Base-by-base conservation (phyloP, 2,329 filamentous ascomycete species). In the Escovopsis sp. region DNA sequence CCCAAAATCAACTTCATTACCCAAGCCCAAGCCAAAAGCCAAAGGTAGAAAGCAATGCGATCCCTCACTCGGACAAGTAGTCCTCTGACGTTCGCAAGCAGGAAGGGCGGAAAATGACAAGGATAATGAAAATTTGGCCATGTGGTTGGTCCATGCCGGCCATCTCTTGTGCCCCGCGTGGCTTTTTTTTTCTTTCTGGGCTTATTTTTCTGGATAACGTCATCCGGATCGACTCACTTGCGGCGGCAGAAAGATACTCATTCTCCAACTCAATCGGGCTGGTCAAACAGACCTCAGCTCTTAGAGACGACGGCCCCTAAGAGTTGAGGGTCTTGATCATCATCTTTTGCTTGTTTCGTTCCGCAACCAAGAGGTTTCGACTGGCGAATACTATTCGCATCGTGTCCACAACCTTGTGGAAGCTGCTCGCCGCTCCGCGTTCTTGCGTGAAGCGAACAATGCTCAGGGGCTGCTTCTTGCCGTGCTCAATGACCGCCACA, bases 391-490 rank as follows among this genome's bases (percentile, higher is more conserved):
- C 73, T 18, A 73, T 68, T 49, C 80, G 73, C 52, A 95, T 69
- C 3, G 82, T 82, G 45, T 87, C 82, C 26, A 93, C 75, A 9
- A 94, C 83, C 55, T 77, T 80, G 57, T 85, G 75, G 64, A 96
- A 94, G 51, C 83, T 91, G 53, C 82, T 91, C 33, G 85, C 87
- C 2, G 89, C 88, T n/a, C 89, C 91, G 45, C 80, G 80, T 56
- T 91, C 86, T 56, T 95, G 88, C 1, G 84, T 89, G 59, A 95
- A 85, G 33, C 85, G 81, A 28, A 85, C 77, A 49, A 95, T 78
- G 58, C 82, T 84, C 42, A 95, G 72, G 38, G 80, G 80, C 38
- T 77, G 79, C 49, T 77, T 80, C 53, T 76, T 80, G 39, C 85
- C 85, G 55, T 91, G 83, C 63, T 94, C 85, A 47, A 94, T 82